Percentiles rank a stretch among this genome's conserved stretches.
Conservation (phyloP, 1,139 yeast species). For the Candida neerlandica region DNA sequence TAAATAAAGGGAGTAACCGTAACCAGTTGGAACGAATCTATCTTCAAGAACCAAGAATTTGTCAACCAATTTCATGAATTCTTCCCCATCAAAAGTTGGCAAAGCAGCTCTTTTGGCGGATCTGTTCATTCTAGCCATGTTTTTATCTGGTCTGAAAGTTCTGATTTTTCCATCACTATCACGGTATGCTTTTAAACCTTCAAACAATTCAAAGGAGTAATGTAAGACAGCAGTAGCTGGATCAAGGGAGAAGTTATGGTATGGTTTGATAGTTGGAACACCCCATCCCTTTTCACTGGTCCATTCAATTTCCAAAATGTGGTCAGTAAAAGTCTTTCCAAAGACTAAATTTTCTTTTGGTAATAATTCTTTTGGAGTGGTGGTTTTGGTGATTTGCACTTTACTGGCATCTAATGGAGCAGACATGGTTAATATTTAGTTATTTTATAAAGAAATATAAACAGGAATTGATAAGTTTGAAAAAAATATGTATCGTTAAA, state of each 20-base stretch:
- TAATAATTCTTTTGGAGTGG: constrained; percentile 62
- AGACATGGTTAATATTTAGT: constrained; percentile 19
- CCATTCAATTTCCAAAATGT: constrained; percentile 91
- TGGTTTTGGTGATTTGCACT: constrained; percentile 57
- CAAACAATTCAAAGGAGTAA: constrained; percentile 93
- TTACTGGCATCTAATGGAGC: constrained; percentile 64
- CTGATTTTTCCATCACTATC: constrained; percentile 69
- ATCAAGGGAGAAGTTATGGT: constrained; percentile 71
- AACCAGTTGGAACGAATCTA: constrained; percentile 76
- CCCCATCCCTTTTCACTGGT: constrained; percentile 78
- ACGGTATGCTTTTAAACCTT: constrained; percentile 94
- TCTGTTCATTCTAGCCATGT: constrained; percentile 88
- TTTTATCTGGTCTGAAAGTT: constrained; percentile 86
- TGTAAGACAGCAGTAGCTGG: constrained; percentile 92
- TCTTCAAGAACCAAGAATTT: constrained; percentile 74
- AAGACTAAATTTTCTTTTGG: constrained; percentile 79
- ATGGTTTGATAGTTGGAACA: constrained; percentile 82
- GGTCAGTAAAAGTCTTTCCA: constrained; percentile 87
- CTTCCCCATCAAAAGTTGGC: constrained; percentile 81
- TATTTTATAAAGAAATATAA: constrained; percentile 14
- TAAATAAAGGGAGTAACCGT: constrained; percentile 87
- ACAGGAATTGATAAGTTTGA: neutral
- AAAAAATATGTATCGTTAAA: neutral
- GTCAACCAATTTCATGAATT: constrained; percentile 71
- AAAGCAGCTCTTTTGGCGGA: constrained; percentile 86